Conservation (phyloP, 805 yeast genomes). For the Dipodascus geniculatus region DNA sequence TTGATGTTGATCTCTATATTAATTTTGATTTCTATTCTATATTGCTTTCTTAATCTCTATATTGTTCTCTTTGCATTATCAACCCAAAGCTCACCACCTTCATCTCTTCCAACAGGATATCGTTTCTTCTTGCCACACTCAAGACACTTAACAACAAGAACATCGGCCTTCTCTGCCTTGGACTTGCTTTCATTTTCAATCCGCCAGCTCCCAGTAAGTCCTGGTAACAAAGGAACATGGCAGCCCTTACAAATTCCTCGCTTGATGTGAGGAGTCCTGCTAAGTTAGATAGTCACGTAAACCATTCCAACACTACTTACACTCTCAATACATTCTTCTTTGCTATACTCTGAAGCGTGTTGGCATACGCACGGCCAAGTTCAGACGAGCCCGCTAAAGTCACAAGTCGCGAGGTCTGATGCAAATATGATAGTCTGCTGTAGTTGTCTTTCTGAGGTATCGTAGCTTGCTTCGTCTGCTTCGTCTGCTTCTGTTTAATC, state of each 20-base stretch:
- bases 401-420: constrained; percentile 24
- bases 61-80: too few species aligned
- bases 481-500: neutral
- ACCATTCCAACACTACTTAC: neutral
- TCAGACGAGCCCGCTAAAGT: constrained; percentile 16
- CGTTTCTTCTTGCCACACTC: constrained; percentile 41
- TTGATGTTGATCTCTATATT: neutral
- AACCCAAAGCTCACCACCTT: constrained; percentile 34
- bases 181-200: constrained; percentile 33
- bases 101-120: constrained; percentile 51
- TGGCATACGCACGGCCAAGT: constrained; percentile 44
- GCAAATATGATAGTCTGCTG: constrained; percentile 22
- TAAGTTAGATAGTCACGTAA: neutral
- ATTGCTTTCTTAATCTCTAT: too few species aligned
- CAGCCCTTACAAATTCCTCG: constrained; percentile 63
- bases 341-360: constrained; percentile 47
- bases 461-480: constrained; percentile 5
- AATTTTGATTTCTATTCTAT: neutral
- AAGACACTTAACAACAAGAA: constrained; percentile 38
- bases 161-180: constrained; percentile 30
- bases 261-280: constrained; percentile 36
- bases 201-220: constrained; percentile 29
- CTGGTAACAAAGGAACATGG: constrained; percentile 38
- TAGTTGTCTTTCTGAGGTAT: constrained; percentile 31
- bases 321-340: constrained; percentile 56